These are phyloP conservation scores for Fusarium sacchari DNA, from an alignment of 2,329 filamentous ascomycete species.

Conservation along the genomic window DNA sequence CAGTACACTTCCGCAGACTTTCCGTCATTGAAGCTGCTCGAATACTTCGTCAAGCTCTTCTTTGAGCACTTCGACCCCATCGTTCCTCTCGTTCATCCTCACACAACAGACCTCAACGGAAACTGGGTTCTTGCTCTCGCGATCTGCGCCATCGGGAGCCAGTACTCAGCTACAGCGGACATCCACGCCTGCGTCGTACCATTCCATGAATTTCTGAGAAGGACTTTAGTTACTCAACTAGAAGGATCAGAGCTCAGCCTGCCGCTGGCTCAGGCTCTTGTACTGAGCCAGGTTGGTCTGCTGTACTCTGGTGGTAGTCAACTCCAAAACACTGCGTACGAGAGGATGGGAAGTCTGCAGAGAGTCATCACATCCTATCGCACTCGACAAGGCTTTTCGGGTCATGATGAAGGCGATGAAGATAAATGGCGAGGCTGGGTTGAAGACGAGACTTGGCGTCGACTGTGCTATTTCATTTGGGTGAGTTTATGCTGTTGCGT, in stretches of 20 bases:
- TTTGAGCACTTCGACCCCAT: constrained; percentile 48
- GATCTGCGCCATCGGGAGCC: constrained; percentile 37
- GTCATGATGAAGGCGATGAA: not conserved
- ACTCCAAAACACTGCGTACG: not conserved
- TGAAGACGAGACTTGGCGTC: not conserved
- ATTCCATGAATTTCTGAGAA: constrained; percentile 39
- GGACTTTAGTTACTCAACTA: constrained; percentile 9
- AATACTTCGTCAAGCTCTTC: constrained; percentile 47
- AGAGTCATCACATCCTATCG: not conserved
- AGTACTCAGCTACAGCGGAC: constrained; percentile 39
- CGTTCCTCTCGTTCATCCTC: constrained; percentile 45
- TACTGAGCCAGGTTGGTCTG: constrained; percentile 24
- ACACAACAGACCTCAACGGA: not conserved
- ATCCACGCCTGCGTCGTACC: constrained; percentile 32
- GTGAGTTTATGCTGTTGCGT: fast-evolving
- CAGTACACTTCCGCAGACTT: constrained; percentile 27
- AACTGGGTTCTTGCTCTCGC: constrained; percentile 39
- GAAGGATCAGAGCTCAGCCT: not conserved
- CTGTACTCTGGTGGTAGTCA: not conserved
- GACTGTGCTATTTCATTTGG: constrained; percentile 16
- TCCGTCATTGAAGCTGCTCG: constrained; percentile 40
- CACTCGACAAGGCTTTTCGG: too few relatives aligned
- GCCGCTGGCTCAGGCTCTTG: constrained; percentile 14
- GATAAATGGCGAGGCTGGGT: constrained; percentile 3
- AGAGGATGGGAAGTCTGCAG: not conserved